Evolutionary conservation across 1,284 basidiomycete species (phyloP).

Genomic region (Neotropicomus parvogracilis): DNA sequence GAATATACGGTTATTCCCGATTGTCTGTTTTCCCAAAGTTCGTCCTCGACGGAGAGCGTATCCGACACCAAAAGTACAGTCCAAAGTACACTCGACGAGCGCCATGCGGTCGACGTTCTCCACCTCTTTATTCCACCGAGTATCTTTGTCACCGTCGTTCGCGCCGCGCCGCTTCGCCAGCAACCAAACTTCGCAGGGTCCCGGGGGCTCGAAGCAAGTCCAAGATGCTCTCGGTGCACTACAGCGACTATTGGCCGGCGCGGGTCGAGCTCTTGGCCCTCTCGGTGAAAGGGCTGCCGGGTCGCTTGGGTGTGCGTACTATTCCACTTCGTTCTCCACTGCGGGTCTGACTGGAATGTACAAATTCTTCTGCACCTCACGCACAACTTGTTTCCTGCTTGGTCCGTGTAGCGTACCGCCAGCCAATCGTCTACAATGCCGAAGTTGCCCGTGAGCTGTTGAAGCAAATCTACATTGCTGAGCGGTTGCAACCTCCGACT

Average conservation of each 20-base stretch:
- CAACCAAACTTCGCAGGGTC: conserved; percentile 17
- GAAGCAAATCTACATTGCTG: conserved; percentile 89
- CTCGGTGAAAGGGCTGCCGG: conserved; percentile 57
- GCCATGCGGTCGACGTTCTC: conserved; percentile 27
- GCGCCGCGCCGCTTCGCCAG: conserved; percentile 27
- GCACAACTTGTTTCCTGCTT: neutral
- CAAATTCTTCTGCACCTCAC: neutral
- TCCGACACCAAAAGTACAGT: conserved; percentile 5
- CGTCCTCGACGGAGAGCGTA: too few species aligned
- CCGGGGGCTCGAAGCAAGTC: conserved; percentile 61
- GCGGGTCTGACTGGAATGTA: conserved; percentile 6
- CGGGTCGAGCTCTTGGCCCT: conserved; percentile 56
- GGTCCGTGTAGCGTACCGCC: conserved; percentile 65
- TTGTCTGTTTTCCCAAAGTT: too few species aligned
- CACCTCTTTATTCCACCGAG: conserved; percentile 23
- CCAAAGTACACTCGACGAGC: conserved; percentile 4
- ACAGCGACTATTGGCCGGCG: conserved; percentile 53
- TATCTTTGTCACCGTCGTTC: conserved; percentile 10
- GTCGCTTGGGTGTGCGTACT: conserved; percentile 61
- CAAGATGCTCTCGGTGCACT: conserved; percentile 59
- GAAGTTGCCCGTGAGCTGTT: conserved; percentile 79
- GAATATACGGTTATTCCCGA: too few species aligned
- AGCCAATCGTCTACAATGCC: conserved; percentile 82
- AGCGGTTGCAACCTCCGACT: conserved; percentile 81
- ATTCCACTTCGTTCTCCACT: neutral